phyloP scores from a whole-genome alignment of 2,329 filamentous ascomycete species.

The Fusarium odoratissimum region DNA sequence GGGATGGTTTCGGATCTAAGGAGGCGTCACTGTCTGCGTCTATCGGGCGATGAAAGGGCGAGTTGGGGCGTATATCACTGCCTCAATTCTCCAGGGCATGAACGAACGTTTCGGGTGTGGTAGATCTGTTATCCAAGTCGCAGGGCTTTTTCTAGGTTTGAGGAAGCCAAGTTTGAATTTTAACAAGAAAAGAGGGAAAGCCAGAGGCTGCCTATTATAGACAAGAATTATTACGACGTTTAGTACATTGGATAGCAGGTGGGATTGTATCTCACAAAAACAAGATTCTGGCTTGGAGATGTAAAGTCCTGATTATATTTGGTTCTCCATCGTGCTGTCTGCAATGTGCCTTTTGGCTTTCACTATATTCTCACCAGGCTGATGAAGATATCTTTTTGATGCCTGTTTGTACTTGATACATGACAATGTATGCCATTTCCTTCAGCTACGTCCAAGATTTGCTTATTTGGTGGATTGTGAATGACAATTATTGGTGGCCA shows the following conservation, averaged over 20 bases:
- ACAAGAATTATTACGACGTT: constrained; percentile 27
- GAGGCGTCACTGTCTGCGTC: constrained; percentile 1
- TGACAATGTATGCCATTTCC: not conserved
- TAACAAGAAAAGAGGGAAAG: constrained; percentile 23
- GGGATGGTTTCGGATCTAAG: constrained; percentile 28
- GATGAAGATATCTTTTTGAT: not conserved
- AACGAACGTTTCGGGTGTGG: constrained; percentile 31
- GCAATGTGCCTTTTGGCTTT: not conserved
- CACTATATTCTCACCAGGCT: no score
- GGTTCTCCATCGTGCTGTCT: not conserved
- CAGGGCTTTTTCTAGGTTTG: constrained; percentile 35
- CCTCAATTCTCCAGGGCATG: constrained; percentile 21
- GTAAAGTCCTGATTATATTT: not conserved
- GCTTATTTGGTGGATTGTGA: not conserved
- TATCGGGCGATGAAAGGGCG: constrained; percentile 7
- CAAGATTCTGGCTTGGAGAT: not conserved
- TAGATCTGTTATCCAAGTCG: constrained; percentile 44
- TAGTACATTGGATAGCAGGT: constrained; percentile 4
- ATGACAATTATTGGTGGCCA: not conserved
- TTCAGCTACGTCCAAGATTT: not conserved
- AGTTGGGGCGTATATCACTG: not conserved
- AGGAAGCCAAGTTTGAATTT: constrained; percentile 34
- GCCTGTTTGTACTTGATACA: not conserved
- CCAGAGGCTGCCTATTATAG: constrained; percentile 28
- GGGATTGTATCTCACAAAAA: not conserved